Evolutionary conservation across 2,329 filamentous ascomycete genomes (phyloP).

Genomic region (Apiospora pterosperma): DNA sequence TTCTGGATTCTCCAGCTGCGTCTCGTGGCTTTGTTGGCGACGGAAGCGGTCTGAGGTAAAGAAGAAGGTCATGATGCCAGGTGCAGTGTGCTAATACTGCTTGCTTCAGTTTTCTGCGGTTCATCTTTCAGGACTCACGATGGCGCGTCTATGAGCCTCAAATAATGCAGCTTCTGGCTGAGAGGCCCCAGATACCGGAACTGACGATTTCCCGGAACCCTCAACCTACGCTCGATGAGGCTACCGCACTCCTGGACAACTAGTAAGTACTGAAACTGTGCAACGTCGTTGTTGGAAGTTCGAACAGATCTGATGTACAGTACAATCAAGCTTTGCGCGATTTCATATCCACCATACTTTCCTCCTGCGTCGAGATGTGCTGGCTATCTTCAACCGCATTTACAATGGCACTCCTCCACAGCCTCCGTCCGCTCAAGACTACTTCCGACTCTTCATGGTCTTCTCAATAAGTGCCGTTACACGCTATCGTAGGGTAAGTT

Average conservation of each 20-base stretch:
- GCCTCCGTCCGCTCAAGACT: conserved; percentile 21
- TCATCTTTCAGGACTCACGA: conserved; percentile 14
- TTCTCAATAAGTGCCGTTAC: conserved; percentile 33
- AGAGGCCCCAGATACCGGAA: conserved; percentile 9
- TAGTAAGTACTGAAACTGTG: conserved; percentile 7
- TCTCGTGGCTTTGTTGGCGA: conserved; percentile 1
- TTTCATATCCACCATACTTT: conserved; percentile 23
- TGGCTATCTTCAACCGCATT: conserved; percentile 15
- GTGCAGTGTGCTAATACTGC: not conserved
- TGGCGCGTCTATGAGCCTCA: conserved; percentile 3
- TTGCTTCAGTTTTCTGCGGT: not conserved
- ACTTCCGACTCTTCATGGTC: conserved; percentile 34
- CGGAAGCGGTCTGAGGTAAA: conserved; percentile 13
- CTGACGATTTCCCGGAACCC: conserved; percentile 9
- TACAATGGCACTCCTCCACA: conserved; percentile 11
- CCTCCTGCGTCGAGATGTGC: conserved; percentile 21
- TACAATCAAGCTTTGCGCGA: conserved; percentile 12
- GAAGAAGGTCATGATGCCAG: not conserved
- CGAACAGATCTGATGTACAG: not conserved
- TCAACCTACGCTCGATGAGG: conserved; percentile 10
- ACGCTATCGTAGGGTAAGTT: conserved; percentile 21
- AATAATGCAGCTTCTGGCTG: conserved; percentile 7
- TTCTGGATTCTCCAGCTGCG: conserved; percentile 12
- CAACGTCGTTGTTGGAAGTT: not conserved
- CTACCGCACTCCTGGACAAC: conserved; percentile 11